Evolutionary conservation across 495 filamentous ascomycete species (phyloP).

Genomic region (Aspergillus egyptiacus): DNA sequence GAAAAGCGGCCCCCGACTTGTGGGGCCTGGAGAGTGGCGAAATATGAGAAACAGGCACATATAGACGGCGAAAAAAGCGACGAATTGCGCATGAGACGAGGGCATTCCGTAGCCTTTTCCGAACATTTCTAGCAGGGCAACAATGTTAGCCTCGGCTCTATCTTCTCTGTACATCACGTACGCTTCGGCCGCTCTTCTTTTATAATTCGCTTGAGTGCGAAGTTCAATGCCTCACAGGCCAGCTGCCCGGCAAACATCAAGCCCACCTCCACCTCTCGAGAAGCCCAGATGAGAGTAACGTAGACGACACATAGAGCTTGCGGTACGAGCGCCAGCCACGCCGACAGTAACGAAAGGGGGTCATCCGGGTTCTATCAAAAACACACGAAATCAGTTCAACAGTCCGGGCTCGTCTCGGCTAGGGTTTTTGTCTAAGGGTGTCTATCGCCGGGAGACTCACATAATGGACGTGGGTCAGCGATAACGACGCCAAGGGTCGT

Average conservation of each 20-base stretch:
- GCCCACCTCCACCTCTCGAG: constrained; percentile 82
- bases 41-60: constrained; percentile 74
- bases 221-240: constrained; percentile 90
- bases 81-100: constrained; percentile 94
- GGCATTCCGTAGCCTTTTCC: constrained; percentile 99
- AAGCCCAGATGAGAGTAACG: constrained; percentile 79
- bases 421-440: no score
- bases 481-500: constrained; percentile 76
- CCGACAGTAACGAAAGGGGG: constrained; percentile 75
- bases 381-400: constrained; percentile 11
- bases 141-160: not conserved
- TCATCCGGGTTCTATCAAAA: constrained; percentile 77
- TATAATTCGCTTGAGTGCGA: constrained; percentile 79
- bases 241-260: constrained; percentile 92
- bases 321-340: constrained; percentile 88
- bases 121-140: constrained; percentile 55
- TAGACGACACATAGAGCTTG: constrained; percentile 88
- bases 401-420: not conserved
- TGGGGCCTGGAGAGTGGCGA: constrained; percentile 60
- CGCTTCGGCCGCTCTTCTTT: constrained; percentile 82
- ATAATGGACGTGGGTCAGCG: constrained; percentile 94
- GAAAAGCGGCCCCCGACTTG: constrained; percentile 45
- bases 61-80: constrained; percentile 79
- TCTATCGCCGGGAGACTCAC: constrained; percentile 39
- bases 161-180: constrained; percentile 27